Evolutionary conservation across 129 eudicot genomes (phyloP).

Genomic region (Flaveria trinervia): DNA sequence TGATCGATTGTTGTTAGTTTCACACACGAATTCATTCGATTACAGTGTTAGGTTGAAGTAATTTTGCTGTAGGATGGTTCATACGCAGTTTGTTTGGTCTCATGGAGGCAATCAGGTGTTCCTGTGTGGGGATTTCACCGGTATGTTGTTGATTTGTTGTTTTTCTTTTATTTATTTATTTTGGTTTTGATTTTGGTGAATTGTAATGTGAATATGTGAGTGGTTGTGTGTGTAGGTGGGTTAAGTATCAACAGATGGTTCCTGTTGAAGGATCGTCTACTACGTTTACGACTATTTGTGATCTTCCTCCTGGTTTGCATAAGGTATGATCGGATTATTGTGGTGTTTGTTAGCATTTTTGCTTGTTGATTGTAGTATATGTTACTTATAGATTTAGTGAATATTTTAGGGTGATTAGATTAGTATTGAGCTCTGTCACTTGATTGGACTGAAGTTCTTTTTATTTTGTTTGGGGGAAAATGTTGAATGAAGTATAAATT

Average conservation of each 20-base stretch:
- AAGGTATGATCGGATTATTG: slow-evolving; percentile 41
- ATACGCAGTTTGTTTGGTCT: slow-evolving; percentile 46
- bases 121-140: slow-evolving; percentile 48
- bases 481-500: slow-evolving; percentile 51
- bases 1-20: neutral
- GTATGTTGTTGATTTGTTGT: slow-evolving; percentile 27
- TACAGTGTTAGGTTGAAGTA: slow-evolving; percentile 22
- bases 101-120: slow-evolving; percentile 52
- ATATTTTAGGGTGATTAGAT: neutral
- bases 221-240: slow-evolving; percentile 48
- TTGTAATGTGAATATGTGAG: slow-evolving; percentile 23
- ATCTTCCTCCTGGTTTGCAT: slow-evolving; percentile 55
- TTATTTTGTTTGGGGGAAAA: neutral
- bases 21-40: neutral
- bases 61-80: slow-evolving; percentile 27
- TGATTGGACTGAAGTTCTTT: neutral
- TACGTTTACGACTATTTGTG: slow-evolving; percentile 42
- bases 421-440: neutral
- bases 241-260: slow-evolving; percentile 43
- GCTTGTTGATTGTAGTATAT: neutral
- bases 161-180: neutral
- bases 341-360: slow-evolving; percentile 12
- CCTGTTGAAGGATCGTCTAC: slow-evolving; percentile 46
- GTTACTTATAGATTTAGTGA: neutral
- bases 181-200: neutral